A percentile compares a stretch with the other conserved stretches of the same genome.
phyloP scores from a whole-genome alignment of 164 flowering plant genomes.

The Taxillus chinensis region DNA sequence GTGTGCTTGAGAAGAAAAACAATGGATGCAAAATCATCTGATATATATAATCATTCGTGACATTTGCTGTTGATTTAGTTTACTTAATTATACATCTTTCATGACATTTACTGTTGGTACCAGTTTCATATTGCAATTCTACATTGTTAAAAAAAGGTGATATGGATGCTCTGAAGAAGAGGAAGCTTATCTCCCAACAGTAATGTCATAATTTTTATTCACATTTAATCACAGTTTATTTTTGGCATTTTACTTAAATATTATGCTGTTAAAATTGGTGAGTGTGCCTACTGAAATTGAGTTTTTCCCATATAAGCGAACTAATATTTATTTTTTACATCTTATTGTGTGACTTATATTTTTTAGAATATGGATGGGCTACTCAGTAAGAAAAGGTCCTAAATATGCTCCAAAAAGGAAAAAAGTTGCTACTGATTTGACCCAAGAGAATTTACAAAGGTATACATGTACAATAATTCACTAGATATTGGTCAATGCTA shows the following conservation, averaged over 20 bases:
- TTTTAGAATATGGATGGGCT: constrained; percentile 75
- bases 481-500: too few relatives aligned
- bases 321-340: too few relatives aligned
- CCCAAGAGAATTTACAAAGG: constrained; percentile 79
- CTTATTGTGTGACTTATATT: not conserved
- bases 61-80: not conserved
- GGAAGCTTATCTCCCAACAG: constrained; percentile 69
- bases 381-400: constrained; percentile 68
- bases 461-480: too few relatives aligned
- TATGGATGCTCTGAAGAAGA: constrained; percentile 51
- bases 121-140: constrained; percentile 12
- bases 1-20: too few relatives aligned
- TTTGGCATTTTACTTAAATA: not conserved
- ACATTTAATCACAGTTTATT: not conserved
- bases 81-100: not conserved
- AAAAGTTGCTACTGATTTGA: constrained; percentile 72
- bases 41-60: too few relatives aligned
- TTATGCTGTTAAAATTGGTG: not conserved
- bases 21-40: too few relatives aligned
- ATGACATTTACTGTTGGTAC: not conserved
- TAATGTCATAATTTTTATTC: constrained; percentile 21
- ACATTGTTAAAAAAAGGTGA: constrained; percentile 44
- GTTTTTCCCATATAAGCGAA: too few relatives aligned
- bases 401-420: constrained; percentile 69
- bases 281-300: not conserved